Conservation (phyloP, 257 asterid species). For the Gentiana straminea region DNA sequence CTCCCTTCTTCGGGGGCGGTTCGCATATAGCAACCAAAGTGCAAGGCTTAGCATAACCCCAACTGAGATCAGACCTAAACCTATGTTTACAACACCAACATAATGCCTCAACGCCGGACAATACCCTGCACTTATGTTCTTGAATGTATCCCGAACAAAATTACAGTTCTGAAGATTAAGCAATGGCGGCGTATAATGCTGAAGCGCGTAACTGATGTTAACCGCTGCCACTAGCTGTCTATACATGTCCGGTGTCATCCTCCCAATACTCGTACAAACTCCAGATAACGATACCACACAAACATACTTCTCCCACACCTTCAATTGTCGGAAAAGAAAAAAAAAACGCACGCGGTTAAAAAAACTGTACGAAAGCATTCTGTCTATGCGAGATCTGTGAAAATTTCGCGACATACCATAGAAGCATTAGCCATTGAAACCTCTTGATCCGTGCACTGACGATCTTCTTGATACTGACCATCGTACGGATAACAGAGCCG, state of each 20-base stretch:
- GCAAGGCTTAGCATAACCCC: conserved; percentile 94
- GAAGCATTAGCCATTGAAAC: conserved; percentile 71
- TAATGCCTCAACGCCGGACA: conserved; percentile 68
- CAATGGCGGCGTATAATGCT: conserved; percentile 65
- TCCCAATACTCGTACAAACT: conserved; percentile 33
- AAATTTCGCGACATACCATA: conserved; percentile 22
- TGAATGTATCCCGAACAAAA: conserved; percentile 78
- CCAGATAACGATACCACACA: conserved; percentile 31
- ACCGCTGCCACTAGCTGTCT: conserved; percentile 46
- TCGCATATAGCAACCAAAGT: conserved; percentile 78
- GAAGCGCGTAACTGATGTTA: conserved; percentile 75
- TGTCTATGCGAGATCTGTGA: no score
- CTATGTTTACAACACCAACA: conserved; percentile 54
- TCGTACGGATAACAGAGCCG: conserved; percentile 84
- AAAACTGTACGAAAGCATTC: not conserved
- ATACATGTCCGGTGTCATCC: conserved; percentile 45
- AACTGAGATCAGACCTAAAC: conserved; percentile 65
- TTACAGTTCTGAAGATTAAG: conserved; percentile 79
- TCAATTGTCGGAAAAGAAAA: not conserved
- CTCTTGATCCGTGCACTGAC: conserved; percentile 48
- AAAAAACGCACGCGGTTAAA: not conserved
- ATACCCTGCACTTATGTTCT: conserved; percentile 48
- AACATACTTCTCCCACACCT: conserved; percentile 47
- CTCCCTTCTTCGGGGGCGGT: conserved; percentile 99
- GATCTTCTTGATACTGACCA: conserved; percentile 64